phyloP scores from a whole-genome alignment of 2,329 filamentous ascomycete genomes.

The Orbilia blumenaviensis region DNA sequence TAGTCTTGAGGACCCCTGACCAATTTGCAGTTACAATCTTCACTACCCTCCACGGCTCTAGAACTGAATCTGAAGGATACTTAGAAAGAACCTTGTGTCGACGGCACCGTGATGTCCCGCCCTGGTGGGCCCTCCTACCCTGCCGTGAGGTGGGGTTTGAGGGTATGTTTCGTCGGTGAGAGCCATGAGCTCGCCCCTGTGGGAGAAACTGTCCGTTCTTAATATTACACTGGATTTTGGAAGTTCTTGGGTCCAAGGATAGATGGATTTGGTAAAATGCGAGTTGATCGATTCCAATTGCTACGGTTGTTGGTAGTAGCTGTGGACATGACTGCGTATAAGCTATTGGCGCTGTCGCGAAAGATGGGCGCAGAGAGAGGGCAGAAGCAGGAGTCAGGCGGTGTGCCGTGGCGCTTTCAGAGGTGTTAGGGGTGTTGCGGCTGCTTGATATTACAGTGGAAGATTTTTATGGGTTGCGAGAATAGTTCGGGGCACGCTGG shows the following conservation, averaged over 20 bases:
- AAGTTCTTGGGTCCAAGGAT: constrained; percentile 5
- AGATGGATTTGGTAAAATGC: constrained; percentile 27
- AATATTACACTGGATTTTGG: constrained; percentile 38
- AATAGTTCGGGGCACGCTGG: constrained; percentile 26
- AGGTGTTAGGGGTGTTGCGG: not conserved
- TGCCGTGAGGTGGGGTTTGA: constrained; percentile 32
- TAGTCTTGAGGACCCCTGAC: not conserved
- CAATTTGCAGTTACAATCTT: constrained; percentile 12
- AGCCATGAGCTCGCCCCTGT: constrained; percentile 49
- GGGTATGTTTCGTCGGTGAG: constrained; percentile 47
- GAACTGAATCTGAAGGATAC: constrained; percentile 37
- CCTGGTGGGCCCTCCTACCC: constrained; percentile 31
- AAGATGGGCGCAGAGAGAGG: constrained; percentile 5
- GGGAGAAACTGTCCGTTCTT: constrained; percentile 51
- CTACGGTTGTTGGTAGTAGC: constrained; percentile 29
- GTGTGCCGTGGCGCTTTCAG: constrained; percentile 48
- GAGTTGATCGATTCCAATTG: not conserved
- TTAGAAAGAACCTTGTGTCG: constrained; percentile 49
- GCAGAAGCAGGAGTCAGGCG: constrained; percentile 50
- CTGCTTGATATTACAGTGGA: not conserved
- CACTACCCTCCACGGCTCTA: constrained; percentile 10
- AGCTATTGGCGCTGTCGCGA: constrained; percentile 28
- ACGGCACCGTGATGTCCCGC: constrained; percentile 51
- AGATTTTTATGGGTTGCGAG: not conserved
- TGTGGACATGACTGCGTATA: not conserved